Base-by-base conservation (phyloP, 805 yeast species). In the Kuraishia floccosa region DNA sequence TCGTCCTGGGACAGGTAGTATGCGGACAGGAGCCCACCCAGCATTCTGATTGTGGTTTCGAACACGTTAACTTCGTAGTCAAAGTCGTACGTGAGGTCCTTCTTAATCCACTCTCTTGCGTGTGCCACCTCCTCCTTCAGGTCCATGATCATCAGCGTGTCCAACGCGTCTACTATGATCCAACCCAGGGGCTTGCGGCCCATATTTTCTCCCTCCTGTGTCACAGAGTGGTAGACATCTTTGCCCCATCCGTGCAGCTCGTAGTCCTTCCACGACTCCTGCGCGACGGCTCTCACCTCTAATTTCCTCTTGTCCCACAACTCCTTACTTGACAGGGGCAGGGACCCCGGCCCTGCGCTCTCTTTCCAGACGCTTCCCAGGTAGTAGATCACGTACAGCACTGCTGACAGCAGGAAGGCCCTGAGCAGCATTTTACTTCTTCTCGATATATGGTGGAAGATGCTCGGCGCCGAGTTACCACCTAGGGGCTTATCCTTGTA, bases 1-100 rank as follows among this genome's bases (percentile, higher is more conserved):
- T 75, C 81, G 42, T 81, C 87, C 10, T 65, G 57, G 2, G 87
- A 67, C 18, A 84, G 54, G 40, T 82, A 76, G 46, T 71, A 72
- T 0, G 94, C 94, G 3, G 94, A 78, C 30, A 87, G 56, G n/a
- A 87, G 60, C 0, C 96, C 96, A 27, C 96, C 96, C 17, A 87
- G 58, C 93, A 87, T 84, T 49, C 96, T 66, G 39, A 84, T 86
- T 5, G 96, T 84, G n/a, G 96, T 85, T 50, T 86, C 96, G 54
- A 87, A 87, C 5, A 85, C 76, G 47, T 79, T 85, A 25, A 84
- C 91, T 22, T 68, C 68, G 37, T 76, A 71, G 48, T 84, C 81
- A 41, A 82, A 71, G 42, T 75, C 72, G 48, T 83, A 86, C 32
- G 63, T 64, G 39, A 87, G 60, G 30, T 72, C 84, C 34, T 75